Evolutionary conservation across 2,329 filamentous ascomycete genomes (phyloP).

Genomic region (Phaeosphaeria sp.): DNA sequence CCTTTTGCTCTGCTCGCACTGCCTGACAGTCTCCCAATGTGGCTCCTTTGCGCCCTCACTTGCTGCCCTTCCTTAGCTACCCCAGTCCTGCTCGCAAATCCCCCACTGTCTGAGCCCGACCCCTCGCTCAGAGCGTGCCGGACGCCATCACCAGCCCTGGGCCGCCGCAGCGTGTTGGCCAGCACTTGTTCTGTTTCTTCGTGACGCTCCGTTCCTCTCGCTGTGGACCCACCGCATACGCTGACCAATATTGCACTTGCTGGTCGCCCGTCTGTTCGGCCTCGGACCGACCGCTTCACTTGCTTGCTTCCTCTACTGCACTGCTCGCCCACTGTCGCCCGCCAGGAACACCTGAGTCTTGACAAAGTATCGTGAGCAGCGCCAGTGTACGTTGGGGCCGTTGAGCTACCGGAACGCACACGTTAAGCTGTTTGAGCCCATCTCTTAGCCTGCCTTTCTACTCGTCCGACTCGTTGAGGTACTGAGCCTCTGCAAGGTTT

Average conservation of each 20-base stretch:
- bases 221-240: slow-evolving; percentile 28
- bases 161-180: slow-evolving; percentile 26
- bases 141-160: slow-evolving; percentile 23
- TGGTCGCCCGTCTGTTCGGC: slow-evolving; percentile 33
- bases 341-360: not conserved
- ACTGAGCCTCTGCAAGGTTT: slow-evolving; percentile 42
- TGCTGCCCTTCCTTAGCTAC: slow-evolving; percentile 19
- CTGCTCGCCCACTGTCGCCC: not conserved
- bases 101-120: slow-evolving; percentile 25
- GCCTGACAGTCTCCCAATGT: slow-evolving; percentile 38
- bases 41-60: slow-evolving; percentile 32
- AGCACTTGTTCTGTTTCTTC: slow-evolving; percentile 20
- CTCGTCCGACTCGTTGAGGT: slow-evolving; percentile 38
- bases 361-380: slow-evolving; percentile 28
- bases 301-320: slow-evolving; percentile 27
- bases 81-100: slow-evolving; percentile 26
- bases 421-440: slow-evolving; percentile 46
- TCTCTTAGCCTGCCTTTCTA: slow-evolving; percentile 32
- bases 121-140: slow-evolving; percentile 32
- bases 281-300: slow-evolving; percentile 46
- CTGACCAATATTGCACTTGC: slow-evolving; percentile 38
- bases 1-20: slow-evolving; percentile 37
- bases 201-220: slow-evolving; percentile 26
- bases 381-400: slow-evolving; percentile 40
- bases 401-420: slow-evolving; percentile 38